Percentiles rank a stretch among this genome's conserved stretches.
phyloP scores from a whole-genome alignment of 1,139 yeast genomes.

The Maudiozyma humilis region DNA sequence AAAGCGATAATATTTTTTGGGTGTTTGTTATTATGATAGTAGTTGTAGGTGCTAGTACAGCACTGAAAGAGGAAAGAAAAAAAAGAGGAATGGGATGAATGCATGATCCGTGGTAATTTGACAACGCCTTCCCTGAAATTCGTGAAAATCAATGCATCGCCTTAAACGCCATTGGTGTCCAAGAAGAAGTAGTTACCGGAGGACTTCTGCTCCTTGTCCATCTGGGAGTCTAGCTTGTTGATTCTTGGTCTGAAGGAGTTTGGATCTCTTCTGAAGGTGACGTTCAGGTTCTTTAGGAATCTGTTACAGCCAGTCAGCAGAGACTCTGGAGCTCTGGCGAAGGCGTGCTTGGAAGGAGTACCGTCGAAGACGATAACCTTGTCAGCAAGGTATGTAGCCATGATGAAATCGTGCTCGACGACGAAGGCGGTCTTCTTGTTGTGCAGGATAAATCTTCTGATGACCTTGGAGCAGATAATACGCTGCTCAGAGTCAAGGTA shows the following conservation, averaged over 20 bases:
- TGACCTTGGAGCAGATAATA: slow-evolving; percentile 96
- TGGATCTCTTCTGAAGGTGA: slow-evolving; percentile 98
- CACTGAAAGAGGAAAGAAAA: neutral
- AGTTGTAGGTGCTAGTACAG: neutral
- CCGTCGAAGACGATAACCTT: slow-evolving; percentile 98
- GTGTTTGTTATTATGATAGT: no score
- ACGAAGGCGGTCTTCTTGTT: slow-evolving; percentile 95
- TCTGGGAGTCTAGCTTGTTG: slow-evolving; percentile 92
- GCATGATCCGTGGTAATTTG: neutral
- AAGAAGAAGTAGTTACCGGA: slow-evolving; percentile 92
- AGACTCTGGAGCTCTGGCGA: slow-evolving; percentile 83
- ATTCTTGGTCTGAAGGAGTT: slow-evolving; percentile 96
- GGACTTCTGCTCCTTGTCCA: slow-evolving; percentile 94
- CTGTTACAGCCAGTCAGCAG: slow-evolving; percentile 93
- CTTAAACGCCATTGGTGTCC: slow-evolving; percentile 46
- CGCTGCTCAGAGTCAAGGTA: slow-evolving; percentile 98
- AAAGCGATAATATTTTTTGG: no score
- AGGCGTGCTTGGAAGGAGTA: slow-evolving; percentile 72
- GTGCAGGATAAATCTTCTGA: slow-evolving; percentile 91
- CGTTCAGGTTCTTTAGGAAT: slow-evolving; percentile 92
- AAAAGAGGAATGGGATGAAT: neutral
- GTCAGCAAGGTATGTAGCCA: slow-evolving; percentile 98
- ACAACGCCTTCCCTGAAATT: neutral
- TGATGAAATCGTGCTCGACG: slow-evolving; percentile 99
- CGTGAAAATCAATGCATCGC: slow-evolving; percentile 13